Evolutionary conservation across 148 eudicot genomes (phyloP), one percentile per base, ranked within the genome.

Genomic region (Silene uniflora): DNA sequence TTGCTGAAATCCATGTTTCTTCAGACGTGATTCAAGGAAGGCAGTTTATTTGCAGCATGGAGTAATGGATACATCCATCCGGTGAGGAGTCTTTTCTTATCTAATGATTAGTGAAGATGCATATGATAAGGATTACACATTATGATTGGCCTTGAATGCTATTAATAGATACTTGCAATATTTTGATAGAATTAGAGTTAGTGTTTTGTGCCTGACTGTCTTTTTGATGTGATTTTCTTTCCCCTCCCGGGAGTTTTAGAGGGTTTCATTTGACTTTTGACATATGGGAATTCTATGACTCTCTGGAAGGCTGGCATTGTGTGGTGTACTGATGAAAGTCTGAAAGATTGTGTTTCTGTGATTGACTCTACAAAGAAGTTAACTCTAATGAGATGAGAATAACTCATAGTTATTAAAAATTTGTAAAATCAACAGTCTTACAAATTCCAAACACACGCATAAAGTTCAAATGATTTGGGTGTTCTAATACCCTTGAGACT

Each of bases 1-100:
- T 25, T 67, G 52, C 49, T 74, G 35, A 29, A 19, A 35, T 29
- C 54, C 22, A 29, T n/a, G 49, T 72, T 52, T 69, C 76, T 85
- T 71, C 88, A 96, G 99, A 81, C 97, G 91, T 55, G 91, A 96
- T 81, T 83, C 99, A 42, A 83, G 85, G 82, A 92, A 96, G 84
- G 98, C 84, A 67, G 99, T 91, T 67, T 96, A 90, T 84, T 82
- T 96, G 65, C 99, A 96, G 82, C 99, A 96, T 81, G 99, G 98
- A 69, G 89, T 96, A 70, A 76, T 96, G 79, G 99, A 96, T 88
- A 91, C 99, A 72, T 92, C 99, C 56, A 92, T 96, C 97, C 96
- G 99, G 99, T 96, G 73, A 84, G 91, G 76, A 46, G n/a, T 65
- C 63, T 25, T 65, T 75, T 56, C 6, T 1, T 42, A 24, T 29